A percentile compares a stretch with the other conserved stretches of the same genome.
Conservation (phyloP, 805 yeast species). For the Wickerhamomyces sydowiorum region DNA sequence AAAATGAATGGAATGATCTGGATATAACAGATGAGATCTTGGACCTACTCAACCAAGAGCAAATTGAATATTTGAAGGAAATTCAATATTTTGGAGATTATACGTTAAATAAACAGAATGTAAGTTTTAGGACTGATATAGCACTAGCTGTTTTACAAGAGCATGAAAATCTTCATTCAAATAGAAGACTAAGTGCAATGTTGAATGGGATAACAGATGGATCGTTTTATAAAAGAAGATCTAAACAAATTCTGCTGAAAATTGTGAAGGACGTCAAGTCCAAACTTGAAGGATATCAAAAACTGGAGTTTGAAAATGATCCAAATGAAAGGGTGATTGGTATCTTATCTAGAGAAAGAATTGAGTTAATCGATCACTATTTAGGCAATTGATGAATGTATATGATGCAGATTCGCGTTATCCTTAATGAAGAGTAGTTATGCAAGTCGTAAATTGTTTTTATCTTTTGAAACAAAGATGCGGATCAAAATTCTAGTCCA, state of each 20-base stretch:
- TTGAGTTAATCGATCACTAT: conserved; percentile 9
- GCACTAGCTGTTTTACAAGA: conserved; percentile 60
- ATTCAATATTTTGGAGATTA: conserved; percentile 69
- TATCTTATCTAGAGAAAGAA: conserved; percentile 11
- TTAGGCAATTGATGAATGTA: background rate
- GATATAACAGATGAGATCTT: conserved; percentile 50
- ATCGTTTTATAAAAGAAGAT: conserved; percentile 26
- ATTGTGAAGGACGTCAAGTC: conserved; percentile 27
- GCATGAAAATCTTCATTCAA: conserved; percentile 10
- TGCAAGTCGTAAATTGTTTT: background rate
- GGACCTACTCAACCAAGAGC: conserved; percentile 30
- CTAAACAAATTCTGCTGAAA: conserved; percentile 25
- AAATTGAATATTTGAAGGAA: conserved; percentile 40
- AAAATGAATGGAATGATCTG: conserved; percentile 64
- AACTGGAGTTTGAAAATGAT: conserved; percentile 18
- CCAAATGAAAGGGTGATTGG: conserved; percentile 6
- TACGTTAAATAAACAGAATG: conserved; percentile 45
- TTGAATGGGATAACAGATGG: conserved; percentile 45
- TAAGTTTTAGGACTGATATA: conserved; percentile 71
- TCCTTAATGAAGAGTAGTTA: no score
- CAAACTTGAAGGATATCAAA: conserved; percentile 19
- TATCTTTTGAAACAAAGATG: background rate
- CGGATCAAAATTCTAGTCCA: background rate
- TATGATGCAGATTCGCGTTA: background rate
- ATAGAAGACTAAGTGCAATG: conserved; percentile 16